A percentile compares a stretch with the other conserved stretches of the same genome.
Conservation (phyloP, 371 early-diverging fungal genomes). For the Nosema bombycis region DNA sequence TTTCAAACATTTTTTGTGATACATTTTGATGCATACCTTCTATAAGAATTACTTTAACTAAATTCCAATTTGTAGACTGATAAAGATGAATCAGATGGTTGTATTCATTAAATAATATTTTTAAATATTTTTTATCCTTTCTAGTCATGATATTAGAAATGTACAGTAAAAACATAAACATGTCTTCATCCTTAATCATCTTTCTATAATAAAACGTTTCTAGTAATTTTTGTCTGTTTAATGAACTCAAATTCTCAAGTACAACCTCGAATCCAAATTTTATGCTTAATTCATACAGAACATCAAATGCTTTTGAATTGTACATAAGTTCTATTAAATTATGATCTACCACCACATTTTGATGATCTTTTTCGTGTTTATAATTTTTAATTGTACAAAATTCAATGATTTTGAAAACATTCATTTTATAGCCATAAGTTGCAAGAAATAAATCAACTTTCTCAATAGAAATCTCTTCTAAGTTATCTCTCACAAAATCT, state of each 20-base stretch:
- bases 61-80: constrained; percentile 1
- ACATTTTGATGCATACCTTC: constrained; percentile 2
- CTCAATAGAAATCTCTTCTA: not conserved
- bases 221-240: not conserved
- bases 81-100: constrained; percentile 19
- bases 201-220: not conserved
- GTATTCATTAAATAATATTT: not conserved
- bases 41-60: constrained; percentile 11
- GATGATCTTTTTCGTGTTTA: too few relatives aligned
- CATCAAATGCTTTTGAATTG: not conserved
- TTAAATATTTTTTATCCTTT: constrained; percentile 6
- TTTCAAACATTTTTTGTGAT: constrained; percentile 21
- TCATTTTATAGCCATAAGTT: not conserved
- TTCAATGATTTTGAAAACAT: not conserved
- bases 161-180: constrained; percentile 5
- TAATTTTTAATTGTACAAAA: not conserved
- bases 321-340: not conserved
- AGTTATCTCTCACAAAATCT: not conserved
- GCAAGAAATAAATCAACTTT: not conserved
- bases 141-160: not conserved
- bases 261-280: not conserved
- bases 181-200: not conserved
- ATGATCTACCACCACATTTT: too few relatives aligned
- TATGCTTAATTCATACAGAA: not conserved
- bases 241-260: not conserved